A percentile compares a stretch with the other conserved stretches of the same genome.
phyloP scores from a whole-genome alignment of 2,329 filamentous ascomycete species.

The Penicillium digitatum region DNA sequence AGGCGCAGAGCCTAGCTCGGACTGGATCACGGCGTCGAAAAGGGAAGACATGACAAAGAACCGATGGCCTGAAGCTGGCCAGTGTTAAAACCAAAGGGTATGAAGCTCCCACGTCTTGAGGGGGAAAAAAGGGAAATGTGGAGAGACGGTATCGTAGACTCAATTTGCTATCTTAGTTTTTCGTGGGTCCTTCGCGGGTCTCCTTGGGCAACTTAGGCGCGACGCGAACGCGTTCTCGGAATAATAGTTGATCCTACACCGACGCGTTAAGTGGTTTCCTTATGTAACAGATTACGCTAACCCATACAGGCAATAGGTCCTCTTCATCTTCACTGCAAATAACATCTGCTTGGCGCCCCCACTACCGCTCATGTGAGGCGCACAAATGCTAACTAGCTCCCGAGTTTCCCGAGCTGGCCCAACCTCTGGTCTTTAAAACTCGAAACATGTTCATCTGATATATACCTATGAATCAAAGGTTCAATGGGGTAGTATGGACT shows the following conservation, averaged over 20 bases:
- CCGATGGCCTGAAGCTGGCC: slow-evolving; percentile 27
- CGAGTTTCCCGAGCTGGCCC: not conserved
- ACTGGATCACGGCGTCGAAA: slow-evolving; percentile 42
- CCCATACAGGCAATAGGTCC: not conserved
- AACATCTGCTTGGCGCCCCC: not conserved
- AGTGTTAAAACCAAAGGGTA: slow-evolving; percentile 14
- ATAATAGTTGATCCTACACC: slow-evolving; percentile 12
- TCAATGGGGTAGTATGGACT: not conserved
- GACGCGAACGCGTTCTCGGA: slow-evolving; percentile 24
- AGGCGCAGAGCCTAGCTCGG: slow-evolving; percentile 38
- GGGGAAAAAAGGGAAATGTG: slow-evolving; percentile 12
- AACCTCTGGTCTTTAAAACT: not conserved
- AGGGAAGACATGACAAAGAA: slow-evolving; percentile 39
- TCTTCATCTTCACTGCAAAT: not conserved
- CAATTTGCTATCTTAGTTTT: slow-evolving; percentile 16
- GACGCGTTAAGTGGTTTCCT: slow-evolving; percentile 38
- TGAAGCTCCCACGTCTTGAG: slow-evolving; percentile 1
- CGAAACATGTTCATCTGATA: not conserved
- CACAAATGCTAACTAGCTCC: not conserved
- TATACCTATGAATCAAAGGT: not conserved
- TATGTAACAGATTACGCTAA: not conserved
- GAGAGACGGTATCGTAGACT: slow-evolving; percentile 7
- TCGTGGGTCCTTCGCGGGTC: slow-evolving; percentile 15
- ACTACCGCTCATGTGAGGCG: not conserved
- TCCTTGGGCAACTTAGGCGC: slow-evolving; percentile 26